Evolutionary conservation across 306 rosid species (phyloP).

Genomic region (Abrus pulchellus): DNA sequence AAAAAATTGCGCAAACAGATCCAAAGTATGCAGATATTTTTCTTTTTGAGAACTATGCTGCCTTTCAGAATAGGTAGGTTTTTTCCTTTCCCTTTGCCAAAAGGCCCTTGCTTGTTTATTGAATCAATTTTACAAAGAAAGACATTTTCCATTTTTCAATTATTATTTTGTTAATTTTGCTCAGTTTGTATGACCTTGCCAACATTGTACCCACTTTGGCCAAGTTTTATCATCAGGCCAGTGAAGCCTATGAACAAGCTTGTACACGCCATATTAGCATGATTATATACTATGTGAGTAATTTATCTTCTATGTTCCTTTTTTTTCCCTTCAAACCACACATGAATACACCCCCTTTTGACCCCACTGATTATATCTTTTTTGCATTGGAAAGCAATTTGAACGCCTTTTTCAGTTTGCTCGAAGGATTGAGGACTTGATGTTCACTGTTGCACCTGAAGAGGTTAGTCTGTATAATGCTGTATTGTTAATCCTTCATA

Average conservation of each 20-base stretch:
- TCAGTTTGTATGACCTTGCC: conserved; percentile 96
- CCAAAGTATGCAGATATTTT: conserved; percentile 90
- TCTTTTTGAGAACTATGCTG: conserved; percentile 94
- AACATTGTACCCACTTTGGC: conserved; percentile 98
- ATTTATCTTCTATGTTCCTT: not conserved
- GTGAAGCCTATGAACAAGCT: conserved; percentile 99
- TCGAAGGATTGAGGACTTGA: conserved; percentile 86
- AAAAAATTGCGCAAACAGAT: conserved; percentile 95
- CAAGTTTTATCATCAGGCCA: conserved; percentile 98
- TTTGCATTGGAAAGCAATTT: conserved; percentile 75
- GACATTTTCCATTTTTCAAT: conserved; percentile 28
- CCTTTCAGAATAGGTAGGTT: conserved; percentile 94
- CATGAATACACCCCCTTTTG: conserved; percentile 29
- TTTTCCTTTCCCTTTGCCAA: conserved; percentile 36
- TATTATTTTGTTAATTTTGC: conserved; percentile 40
- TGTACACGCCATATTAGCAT: conserved; percentile 92
- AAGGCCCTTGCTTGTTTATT: not conserved
- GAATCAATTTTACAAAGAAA: conserved; percentile 40
- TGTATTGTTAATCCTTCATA: conserved; percentile 32
- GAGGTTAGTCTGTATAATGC: conserved; percentile 72
- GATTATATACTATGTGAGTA: conserved; percentile 84
- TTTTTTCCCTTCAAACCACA: conserved; percentile 16
- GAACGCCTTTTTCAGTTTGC: conserved; percentile 95
- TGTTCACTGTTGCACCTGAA: conserved; percentile 93
- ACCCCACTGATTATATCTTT: conserved; percentile 29